These are phyloP conservation scores for Ustilago shanxiensis DNA, from an alignment of 1,284 basidiomycete genomes.

Conservation along the genomic window DNA sequence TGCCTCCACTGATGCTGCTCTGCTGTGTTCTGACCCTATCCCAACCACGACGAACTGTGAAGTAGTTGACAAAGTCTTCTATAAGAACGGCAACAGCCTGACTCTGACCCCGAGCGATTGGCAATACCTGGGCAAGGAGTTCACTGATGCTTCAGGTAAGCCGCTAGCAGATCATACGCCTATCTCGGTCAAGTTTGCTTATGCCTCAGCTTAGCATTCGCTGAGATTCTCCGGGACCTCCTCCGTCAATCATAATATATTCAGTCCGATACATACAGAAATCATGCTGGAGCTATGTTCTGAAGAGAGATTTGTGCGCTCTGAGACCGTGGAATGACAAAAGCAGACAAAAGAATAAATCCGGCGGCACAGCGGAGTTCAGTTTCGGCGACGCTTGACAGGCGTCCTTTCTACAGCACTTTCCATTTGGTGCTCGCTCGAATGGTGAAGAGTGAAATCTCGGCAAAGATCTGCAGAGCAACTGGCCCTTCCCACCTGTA, in stretches of 20 bases:
- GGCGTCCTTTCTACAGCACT: background rate
- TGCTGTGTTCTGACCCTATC: conserved; percentile 20
- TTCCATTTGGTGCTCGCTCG: background rate
- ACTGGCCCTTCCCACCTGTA: background rate
- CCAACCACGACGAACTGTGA: conserved; percentile 24
- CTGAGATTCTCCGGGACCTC: too few species aligned
- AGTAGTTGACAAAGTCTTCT: conserved; percentile 30
- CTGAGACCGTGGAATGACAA: too few species aligned
- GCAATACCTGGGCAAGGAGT: conserved; percentile 22
- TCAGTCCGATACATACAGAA: too few species aligned
- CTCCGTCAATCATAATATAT: too few species aligned
- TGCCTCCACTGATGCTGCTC: conserved; percentile 18
- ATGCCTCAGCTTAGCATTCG: conserved; percentile 6
- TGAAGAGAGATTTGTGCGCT: too few species aligned
- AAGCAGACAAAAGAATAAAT: too few species aligned
- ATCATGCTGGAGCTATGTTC: too few species aligned
- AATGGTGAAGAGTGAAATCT: too few species aligned
- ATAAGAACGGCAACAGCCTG: conserved; percentile 19
- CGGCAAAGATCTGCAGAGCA: background rate
- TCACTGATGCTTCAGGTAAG: conserved; percentile 17
- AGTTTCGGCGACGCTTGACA: background rate
- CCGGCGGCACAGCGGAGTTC: background rate
- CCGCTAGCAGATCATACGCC: conserved; percentile 29
- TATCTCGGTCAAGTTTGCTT: conserved; percentile 26
- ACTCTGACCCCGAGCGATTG: conserved; percentile 15